A percentile compares a stretch with the other conserved stretches of the same genome.
These are phyloP conservation scores for Coemansia javaensis DNA, from an alignment of 192 early-diverging fungal genomes.

Conservation along the genomic window DNA sequence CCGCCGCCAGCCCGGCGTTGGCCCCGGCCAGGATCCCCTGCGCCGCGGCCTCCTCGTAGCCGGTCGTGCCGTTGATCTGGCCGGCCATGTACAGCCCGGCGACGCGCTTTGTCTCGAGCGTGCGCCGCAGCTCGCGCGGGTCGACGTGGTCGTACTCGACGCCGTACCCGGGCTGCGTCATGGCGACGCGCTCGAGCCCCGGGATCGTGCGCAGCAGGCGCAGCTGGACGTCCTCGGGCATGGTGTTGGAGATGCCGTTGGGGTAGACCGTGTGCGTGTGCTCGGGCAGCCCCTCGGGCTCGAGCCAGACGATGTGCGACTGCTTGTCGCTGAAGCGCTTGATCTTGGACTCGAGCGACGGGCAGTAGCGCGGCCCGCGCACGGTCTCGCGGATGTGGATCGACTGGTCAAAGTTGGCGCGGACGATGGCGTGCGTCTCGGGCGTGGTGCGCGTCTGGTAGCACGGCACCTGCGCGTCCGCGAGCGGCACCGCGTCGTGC, in stretches of 20 bases:
- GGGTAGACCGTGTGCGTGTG: constrained; percentile 67
- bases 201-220: constrained; percentile 66
- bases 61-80: constrained; percentile 86
- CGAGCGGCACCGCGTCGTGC: constrained; percentile 63
- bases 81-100: constrained; percentile 73
- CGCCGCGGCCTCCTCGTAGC: constrained; percentile 78
- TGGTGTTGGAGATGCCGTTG: constrained; percentile 79
- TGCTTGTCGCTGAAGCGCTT: constrained; percentile 63
- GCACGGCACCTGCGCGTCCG: constrained; percentile 64
- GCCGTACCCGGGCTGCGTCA: constrained; percentile 72
- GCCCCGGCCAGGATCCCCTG: constrained; percentile 76
- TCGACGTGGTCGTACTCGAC: constrained; percentile 87
- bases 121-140: constrained; percentile 70
- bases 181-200: constrained; percentile 69
- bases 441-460: constrained; percentile 73
- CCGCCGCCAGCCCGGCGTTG: constrained; percentile 64
- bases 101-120: constrained; percentile 74
- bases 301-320: constrained; percentile 73
- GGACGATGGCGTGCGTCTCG: constrained; percentile 61
- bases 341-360: constrained; percentile 78
- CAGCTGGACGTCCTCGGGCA: constrained; percentile 72
- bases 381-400: constrained; percentile 83
- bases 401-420: constrained; percentile 68
- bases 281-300: constrained; percentile 72
- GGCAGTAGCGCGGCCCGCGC: constrained; percentile 77